Conservation (phyloP, 2,329 filamentous ascomycete species). For the Curvularia lunata region DNA sequence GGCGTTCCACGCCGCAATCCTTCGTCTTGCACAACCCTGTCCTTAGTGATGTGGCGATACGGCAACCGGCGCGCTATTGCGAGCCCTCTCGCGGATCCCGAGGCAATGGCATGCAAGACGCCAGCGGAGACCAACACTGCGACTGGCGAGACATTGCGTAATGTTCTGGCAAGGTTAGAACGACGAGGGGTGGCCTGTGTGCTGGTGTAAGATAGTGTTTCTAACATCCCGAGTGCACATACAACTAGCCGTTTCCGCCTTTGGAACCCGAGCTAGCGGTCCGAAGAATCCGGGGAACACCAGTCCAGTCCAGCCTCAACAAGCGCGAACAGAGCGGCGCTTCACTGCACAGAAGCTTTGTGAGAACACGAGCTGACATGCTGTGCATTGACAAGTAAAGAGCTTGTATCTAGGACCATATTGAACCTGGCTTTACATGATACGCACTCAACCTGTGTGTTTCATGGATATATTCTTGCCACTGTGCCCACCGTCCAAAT, state of each 20-base stretch:
- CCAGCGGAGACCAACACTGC: not conserved
- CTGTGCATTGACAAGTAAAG: not conserved
- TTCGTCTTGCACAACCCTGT: conserved; percentile 1
- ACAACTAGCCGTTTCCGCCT: not conserved
- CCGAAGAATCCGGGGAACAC: conserved; percentile 17
- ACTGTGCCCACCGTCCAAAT: conserved; percentile 1
- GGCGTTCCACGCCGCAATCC: conserved; percentile 9
- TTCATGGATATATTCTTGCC: not conserved
- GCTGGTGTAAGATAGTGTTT: conserved; percentile 2
- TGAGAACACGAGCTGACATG: not conserved
- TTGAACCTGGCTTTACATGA: not conserved
- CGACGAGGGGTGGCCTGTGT: not conserved
- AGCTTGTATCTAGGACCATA: not conserved
- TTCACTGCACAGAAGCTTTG: not conserved
- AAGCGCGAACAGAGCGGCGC: not conserved
- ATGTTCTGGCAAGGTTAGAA: not conserved
- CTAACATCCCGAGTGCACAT: not conserved
- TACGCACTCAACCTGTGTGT: not conserved
- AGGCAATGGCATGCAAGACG: not conserved
- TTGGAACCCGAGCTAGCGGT: conserved; percentile 13
- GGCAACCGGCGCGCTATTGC: conserved; percentile 1
- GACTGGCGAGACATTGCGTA: not conserved
- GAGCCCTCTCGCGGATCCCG: not conserved
- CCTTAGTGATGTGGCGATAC: not conserved
- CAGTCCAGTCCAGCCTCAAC: not conserved